Conservation (phyloP, 192 early-diverging fungal genomes). For the Podochytrium sp. region DNA sequence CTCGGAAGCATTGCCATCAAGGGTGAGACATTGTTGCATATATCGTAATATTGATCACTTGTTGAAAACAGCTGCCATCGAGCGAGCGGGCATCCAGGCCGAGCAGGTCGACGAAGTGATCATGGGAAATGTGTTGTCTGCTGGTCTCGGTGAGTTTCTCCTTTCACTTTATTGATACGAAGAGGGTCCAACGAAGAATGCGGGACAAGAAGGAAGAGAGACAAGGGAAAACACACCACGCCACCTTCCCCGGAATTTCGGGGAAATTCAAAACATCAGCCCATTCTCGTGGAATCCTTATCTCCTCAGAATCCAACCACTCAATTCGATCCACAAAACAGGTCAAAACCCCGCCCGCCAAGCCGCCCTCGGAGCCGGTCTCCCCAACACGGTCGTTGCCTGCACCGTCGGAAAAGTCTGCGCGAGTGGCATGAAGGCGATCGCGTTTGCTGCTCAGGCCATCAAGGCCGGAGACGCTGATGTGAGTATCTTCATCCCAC, state of each 20-base stretch:
- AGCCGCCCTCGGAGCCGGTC: constrained; percentile 86
- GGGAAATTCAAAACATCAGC: background rate
- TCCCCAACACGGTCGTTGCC: constrained; percentile 79
- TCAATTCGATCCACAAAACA: background rate
- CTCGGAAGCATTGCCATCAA: constrained; percentile 89
- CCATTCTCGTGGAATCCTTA: background rate
- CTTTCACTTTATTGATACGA: background rate
- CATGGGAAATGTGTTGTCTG: constrained; percentile 94
- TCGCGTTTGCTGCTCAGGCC: constrained; percentile 79
- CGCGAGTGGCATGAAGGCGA: constrained; percentile 95
- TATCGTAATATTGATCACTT: constrained; percentile 1
- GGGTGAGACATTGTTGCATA: constrained; percentile 47
- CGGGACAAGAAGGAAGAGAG: background rate
- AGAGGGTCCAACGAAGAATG: no score
- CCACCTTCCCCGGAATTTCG: background rate
- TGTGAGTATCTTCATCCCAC: constrained; percentile 61
- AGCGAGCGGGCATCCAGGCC: constrained; percentile 74
- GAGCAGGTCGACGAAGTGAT: constrained; percentile 92
- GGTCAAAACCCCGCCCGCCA: constrained; percentile 94
- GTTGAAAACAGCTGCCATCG: constrained; percentile 63
- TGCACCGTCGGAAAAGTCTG: constrained; percentile 99
- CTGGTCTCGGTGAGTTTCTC: constrained; percentile 63
- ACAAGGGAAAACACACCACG: no score
- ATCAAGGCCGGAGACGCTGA: constrained; percentile 54
- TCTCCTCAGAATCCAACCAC: background rate